These are phyloP conservation scores for Camillea tinctor DNA, from an alignment of 2,329 filamentous ascomycete genomes.

Conservation along the genomic window DNA sequence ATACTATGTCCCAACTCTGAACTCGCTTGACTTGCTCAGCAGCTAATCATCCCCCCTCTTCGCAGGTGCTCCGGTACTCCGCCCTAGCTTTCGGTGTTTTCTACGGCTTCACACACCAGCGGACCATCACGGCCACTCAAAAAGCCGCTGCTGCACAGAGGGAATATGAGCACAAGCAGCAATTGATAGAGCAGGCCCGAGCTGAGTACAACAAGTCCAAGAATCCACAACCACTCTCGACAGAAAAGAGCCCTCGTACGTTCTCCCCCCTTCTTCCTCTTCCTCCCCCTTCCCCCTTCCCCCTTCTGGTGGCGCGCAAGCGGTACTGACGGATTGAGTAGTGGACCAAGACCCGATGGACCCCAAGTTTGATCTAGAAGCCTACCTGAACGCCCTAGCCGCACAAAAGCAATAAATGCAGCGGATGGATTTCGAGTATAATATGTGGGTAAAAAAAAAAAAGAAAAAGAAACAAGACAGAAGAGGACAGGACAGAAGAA, in stretches of 20 bases:
- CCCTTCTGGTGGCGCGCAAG: not conserved
- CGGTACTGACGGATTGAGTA: constrained; percentile 34
- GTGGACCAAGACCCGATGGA: constrained; percentile 75
- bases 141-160: constrained; percentile 69
- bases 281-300: constrained; percentile 2
- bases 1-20: not conserved
- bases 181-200: constrained; percentile 91
- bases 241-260: constrained; percentile 36
- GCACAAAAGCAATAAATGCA: constrained; percentile 49
- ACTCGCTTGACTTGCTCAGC: not conserved
- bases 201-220: constrained; percentile 79
- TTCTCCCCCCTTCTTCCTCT: constrained; percentile 22
- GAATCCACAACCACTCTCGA: constrained; percentile 46
- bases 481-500: constrained; percentile 2
- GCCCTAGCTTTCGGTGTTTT: constrained; percentile 88
- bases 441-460: no score
- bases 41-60: constrained; percentile 13
- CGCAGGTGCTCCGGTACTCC: constrained; percentile 93
- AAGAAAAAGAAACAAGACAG: no score
- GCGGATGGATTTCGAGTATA: constrained; percentile 18
- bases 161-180: constrained; percentile 88
- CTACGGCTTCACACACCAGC: constrained; percentile 95
- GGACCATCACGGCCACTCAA: constrained; percentile 70
- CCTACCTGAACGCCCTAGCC: constrained; percentile 66
- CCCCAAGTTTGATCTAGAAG: constrained; percentile 92